Conservation (phyloP, 2,329 filamentous ascomycete genomes). For the Erysiphe pulchra region DNA sequence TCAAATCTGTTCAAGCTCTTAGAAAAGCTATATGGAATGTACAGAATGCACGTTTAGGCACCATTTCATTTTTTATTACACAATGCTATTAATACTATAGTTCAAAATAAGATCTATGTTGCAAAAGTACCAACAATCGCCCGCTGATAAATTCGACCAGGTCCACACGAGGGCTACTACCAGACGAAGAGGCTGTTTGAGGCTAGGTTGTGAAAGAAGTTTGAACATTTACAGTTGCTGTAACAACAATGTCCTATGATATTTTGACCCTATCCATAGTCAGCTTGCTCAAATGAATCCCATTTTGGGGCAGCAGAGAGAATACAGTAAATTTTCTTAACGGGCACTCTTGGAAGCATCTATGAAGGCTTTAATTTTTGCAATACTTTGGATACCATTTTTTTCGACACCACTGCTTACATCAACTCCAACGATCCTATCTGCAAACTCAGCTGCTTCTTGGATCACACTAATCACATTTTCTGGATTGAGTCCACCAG, state of each 20-base stretch:
- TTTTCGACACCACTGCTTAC: slow-evolving; percentile 86
- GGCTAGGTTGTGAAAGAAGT: too few species aligned
- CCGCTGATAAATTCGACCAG: too few species aligned
- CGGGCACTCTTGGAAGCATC: slow-evolving; percentile 34
- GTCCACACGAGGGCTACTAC: too few species aligned
- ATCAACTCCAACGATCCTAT: slow-evolving; percentile 58
- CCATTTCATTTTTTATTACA: too few species aligned
- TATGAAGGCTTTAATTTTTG: slow-evolving; percentile 62
- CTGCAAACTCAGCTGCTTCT: slow-evolving; percentile 30
- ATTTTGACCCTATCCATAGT: not conserved
- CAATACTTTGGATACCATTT: slow-evolving; percentile 52
- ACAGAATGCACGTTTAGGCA: too few species aligned
- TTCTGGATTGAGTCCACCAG: slow-evolving; percentile 57
- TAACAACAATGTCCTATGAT: not conserved
- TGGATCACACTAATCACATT: slow-evolving; percentile 48
- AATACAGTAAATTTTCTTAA: not conserved
- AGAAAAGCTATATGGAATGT: too few species aligned
- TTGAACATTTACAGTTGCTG: too few species aligned
- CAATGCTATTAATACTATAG: too few species aligned
- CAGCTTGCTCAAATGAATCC: not conserved
- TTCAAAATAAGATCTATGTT: too few species aligned
- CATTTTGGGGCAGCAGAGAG: not conserved
- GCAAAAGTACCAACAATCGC: too few species aligned
- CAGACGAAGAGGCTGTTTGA: too few species aligned
- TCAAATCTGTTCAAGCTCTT: too few species aligned